Evolutionary conservation across 2,329 filamentous ascomycete species (phyloP).

Genomic region (Simplicillium sp.): DNA sequence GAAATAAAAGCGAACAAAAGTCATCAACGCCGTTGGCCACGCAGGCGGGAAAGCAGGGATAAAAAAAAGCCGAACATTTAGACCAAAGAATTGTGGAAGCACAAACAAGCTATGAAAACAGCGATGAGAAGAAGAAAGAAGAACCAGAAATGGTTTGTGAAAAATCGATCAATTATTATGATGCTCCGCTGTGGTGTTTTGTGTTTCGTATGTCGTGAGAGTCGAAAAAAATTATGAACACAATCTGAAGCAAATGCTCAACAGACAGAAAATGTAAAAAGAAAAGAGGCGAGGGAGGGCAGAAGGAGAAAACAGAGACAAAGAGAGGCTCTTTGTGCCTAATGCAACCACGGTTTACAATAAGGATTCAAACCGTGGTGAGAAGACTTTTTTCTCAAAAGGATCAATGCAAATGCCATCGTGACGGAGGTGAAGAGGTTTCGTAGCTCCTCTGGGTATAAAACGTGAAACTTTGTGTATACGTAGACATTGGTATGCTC

Average conservation of each 20-base stretch:
- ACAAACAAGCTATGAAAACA: background rate
- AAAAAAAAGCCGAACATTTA: too few relatives aligned
- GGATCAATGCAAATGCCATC: conserved; percentile 3
- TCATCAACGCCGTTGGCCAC: too few relatives aligned
- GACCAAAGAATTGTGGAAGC: too few relatives aligned
- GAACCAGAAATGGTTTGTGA: background rate
- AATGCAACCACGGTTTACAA: too few relatives aligned
- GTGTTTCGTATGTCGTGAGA: too few relatives aligned
- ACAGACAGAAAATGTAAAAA: background rate
- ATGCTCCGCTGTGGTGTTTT: background rate
- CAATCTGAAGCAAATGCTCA: background rate
- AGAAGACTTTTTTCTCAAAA: background rate
- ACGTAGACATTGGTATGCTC: too few relatives aligned
- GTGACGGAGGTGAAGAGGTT: too few relatives aligned
- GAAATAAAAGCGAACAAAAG: too few relatives aligned
- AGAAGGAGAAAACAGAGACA: background rate
- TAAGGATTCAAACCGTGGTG: background rate
- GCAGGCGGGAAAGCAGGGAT: too few relatives aligned
- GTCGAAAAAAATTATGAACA: too few relatives aligned
- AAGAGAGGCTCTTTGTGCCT: background rate
- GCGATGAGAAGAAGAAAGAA: background rate
- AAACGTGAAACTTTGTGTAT: too few relatives aligned
- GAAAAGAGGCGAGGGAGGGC: background rate
- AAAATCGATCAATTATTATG: background rate
- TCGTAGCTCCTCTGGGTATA: too few relatives aligned